phyloP scores from a whole-genome alignment of 2,329 filamentous ascomycete species.

The Alternaria sp. region DNA sequence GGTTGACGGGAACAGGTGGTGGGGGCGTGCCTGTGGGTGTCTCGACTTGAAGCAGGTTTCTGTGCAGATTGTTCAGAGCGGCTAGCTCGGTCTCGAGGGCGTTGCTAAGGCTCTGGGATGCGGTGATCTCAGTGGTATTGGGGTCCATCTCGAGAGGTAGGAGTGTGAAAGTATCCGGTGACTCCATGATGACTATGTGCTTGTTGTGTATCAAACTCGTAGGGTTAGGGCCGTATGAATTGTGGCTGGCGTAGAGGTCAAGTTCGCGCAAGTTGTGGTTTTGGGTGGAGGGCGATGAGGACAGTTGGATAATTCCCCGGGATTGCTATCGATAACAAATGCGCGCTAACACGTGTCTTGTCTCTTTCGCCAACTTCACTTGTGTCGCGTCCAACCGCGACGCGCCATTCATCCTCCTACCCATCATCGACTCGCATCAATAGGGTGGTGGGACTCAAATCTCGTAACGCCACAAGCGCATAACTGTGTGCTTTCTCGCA shows the following conservation, averaged over 20 bases:
- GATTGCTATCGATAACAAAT: slow-evolving; percentile 29
- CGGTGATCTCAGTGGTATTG: slow-evolving; percentile 76
- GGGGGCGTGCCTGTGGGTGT: slow-evolving; percentile 74
- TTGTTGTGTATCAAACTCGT: background rate
- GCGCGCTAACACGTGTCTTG: slow-evolving; percentile 22
- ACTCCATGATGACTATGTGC: slow-evolving; percentile 40
- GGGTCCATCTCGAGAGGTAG: slow-evolving; percentile 84
- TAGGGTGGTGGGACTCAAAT: background rate
- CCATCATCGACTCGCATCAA: background rate
- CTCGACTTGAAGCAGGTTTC: slow-evolving; percentile 72
- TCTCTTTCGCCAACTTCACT: background rate
- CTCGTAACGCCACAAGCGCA: background rate
- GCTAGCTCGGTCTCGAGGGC: slow-evolving; percentile 62
- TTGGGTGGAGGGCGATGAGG: slow-evolving; percentile 25
- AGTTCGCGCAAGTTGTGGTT: slow-evolving; percentile 9
- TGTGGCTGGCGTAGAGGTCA: background rate
- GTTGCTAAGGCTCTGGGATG: slow-evolving; percentile 50
- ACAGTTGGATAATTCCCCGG: slow-evolving; percentile 31
- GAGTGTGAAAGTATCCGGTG: slow-evolving; percentile 75
- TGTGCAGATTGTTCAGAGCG: slow-evolving; percentile 81
- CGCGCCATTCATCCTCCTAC: background rate
- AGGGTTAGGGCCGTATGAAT: background rate
- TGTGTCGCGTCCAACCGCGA: background rate
- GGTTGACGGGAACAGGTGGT: slow-evolving; percentile 89
- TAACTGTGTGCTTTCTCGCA: too few species aligned